Percentiles rank a stretch among this genome's conserved stretches.
Evolutionary conservation across 345 rosid genomes (phyloP).

Genomic region (Heritiera fomes): DNA sequence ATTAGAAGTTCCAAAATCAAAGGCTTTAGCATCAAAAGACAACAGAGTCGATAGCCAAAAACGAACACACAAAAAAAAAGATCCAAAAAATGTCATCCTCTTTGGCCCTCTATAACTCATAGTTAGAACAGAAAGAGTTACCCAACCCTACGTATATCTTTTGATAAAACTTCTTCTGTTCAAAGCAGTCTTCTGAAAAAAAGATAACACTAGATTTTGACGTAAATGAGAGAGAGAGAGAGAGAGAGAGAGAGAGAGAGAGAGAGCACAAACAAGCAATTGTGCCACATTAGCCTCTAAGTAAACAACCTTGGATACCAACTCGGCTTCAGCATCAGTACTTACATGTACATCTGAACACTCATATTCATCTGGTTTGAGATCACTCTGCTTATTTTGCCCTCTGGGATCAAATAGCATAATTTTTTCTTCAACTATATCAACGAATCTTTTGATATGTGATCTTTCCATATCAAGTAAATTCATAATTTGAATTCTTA

Average conservation of each 20-base stretch:
- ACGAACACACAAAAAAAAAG: neutral
- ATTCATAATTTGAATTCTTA: conserved; percentile 50
- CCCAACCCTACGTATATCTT: neutral
- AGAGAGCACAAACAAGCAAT: neutral
- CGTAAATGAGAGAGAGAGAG: neutral
- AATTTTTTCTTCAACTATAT: conserved; percentile 52
- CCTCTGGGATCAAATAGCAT: conserved; percentile 34
- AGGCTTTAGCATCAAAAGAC: neutral
- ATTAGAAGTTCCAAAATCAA: neutral
- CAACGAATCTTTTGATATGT: conserved; percentile 42
- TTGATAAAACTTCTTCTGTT: neutral
- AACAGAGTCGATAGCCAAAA: neutral
- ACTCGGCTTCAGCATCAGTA: conserved; percentile 38
- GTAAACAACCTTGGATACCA: conserved; percentile 43
- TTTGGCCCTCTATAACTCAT: neutral
- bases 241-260: neutral
- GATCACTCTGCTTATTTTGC: conserved; percentile 35
- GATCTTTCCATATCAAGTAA: conserved; percentile 65
- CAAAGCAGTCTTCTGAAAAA: neutral
- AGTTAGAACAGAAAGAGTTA: neutral
- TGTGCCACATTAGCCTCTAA: neutral
- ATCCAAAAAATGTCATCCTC: neutral
- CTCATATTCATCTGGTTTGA: conserved; percentile 53
- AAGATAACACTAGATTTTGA: neutral
- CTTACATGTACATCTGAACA: conserved; percentile 57